These are phyloP conservation scores for Coemansia sp. DNA, from an alignment of 192 early-diverging fungal genomes.

Conservation along the genomic window DNA sequence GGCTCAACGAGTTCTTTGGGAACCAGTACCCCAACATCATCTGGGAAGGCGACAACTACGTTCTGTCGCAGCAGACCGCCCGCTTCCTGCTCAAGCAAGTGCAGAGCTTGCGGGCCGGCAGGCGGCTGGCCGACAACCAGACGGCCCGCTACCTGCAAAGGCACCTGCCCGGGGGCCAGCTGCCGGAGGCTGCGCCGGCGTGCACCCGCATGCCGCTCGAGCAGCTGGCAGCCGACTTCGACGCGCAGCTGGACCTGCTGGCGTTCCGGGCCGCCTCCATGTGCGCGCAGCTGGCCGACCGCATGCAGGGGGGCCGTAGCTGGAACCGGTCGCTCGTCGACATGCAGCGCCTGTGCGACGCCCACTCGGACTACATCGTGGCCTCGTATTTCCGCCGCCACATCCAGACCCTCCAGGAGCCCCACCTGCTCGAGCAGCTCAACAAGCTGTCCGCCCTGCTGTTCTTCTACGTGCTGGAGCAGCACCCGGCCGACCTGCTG, in stretches of 20 bases:
- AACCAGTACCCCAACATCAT: constrained; percentile 74
- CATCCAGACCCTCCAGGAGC: constrained; percentile 32
- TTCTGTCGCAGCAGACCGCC: constrained; percentile 81
- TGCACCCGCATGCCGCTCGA: constrained; percentile 43
- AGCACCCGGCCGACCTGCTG: constrained; percentile 56
- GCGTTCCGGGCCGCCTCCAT: constrained; percentile 71
- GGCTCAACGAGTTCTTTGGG: constrained; percentile 64
- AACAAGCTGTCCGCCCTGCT: constrained; percentile 52
- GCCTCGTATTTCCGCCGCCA: constrained; percentile 69
- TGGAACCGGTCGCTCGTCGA: constrained; percentile 79
- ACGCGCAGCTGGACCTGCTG: constrained; percentile 66
- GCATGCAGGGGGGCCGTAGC: constrained; percentile 60
- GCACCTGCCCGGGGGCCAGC: constrained; percentile 20
- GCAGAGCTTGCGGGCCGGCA: constrained; percentile 55
- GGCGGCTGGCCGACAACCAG: constrained; percentile 39
- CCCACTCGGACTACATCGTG: constrained; percentile 76
- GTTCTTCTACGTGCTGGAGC: constrained; percentile 66
- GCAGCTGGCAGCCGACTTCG: constrained; percentile 54
- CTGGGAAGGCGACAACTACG: constrained; percentile 84
- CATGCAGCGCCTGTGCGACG: constrained; percentile 68
- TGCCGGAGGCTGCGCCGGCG: constrained; percentile 6
- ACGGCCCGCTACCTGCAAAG: constrained; percentile 31
- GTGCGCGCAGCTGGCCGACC: constrained; percentile 60
- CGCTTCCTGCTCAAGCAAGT: constrained; percentile 75
- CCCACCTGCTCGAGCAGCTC: constrained; percentile 16